phyloP scores from a whole-genome alignment of 495 filamentous ascomycete species.

The Penicillium macrosclerotiorum region DNA sequence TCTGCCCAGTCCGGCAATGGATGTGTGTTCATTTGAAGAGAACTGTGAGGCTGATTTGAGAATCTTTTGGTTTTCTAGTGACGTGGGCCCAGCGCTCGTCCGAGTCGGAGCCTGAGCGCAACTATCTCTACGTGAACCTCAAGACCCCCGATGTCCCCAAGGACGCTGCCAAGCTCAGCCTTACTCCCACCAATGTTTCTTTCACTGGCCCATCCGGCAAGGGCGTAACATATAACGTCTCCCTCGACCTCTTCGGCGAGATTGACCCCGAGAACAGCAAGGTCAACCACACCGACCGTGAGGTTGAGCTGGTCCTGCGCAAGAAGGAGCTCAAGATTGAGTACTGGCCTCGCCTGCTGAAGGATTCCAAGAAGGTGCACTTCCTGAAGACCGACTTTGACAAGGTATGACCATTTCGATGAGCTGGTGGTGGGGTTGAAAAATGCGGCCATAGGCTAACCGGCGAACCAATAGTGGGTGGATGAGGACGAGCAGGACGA shows the following conservation, averaged over 20 bases:
- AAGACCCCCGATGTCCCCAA: conserved; percentile 74
- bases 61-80: conserved; percentile 51
- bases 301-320: conserved; percentile 82
- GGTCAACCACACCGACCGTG: conserved; percentile 77
- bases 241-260: conserved; percentile 87
- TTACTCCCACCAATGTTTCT: conserved; percentile 71
- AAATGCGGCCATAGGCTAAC: conserved; percentile 16
- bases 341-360: conserved; percentile 93
- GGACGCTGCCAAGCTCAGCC: conserved; percentile 68
- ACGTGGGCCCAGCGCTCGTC: conserved; percentile 98
- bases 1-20: conserved; percentile 3
- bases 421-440: not conserved
- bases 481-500: conserved; percentile 99
- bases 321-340: conserved; percentile 93
- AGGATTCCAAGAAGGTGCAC: conserved; percentile 84
- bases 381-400: conserved; percentile 99
- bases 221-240: conserved; percentile 75
- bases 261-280: conserved; percentile 82
- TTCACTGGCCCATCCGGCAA: conserved; percentile 86
- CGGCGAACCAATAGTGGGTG: conserved; percentile 74
- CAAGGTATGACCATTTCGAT: conserved; percentile 59
- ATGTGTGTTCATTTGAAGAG: not conserved
- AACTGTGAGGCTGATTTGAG: conserved; percentile 18
- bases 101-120: conserved; percentile 72
- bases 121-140: conserved; percentile 91